Conservation (phyloP, 306 rosid species). For the Cucumis hystrix region DNA sequence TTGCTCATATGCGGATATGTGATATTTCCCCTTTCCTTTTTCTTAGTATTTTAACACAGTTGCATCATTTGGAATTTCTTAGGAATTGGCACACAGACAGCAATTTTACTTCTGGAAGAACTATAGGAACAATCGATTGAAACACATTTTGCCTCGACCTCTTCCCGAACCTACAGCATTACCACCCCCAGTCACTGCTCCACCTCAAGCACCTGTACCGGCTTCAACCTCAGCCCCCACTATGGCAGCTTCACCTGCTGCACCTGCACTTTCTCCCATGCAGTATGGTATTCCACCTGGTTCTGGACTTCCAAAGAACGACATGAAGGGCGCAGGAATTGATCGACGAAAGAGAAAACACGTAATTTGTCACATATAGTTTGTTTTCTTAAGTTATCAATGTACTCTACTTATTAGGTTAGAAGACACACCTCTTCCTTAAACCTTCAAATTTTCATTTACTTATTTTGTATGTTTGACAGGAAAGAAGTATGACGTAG, state of each 20-base stretch:
- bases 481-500: conserved; percentile 34
- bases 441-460: conserved; percentile 3
- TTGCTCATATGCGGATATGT: background rate
- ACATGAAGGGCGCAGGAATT: conserved; percentile 51
- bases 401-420: background rate
- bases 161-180: conserved; percentile 61
- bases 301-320: conserved; percentile 45
- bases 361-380: background rate
- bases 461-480: conserved; percentile 13
- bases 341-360: conserved; percentile 91
- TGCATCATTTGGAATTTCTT: background rate
- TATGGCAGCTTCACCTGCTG: conserved; percentile 32
- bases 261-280: conserved; percentile 60
- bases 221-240: conserved; percentile 30
- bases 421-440: background rate
- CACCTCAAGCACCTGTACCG: conserved; percentile 40
- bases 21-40: background rate
- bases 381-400: background rate
- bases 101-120: conserved; percentile 98
- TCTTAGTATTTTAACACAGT: background rate
- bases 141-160: conserved; percentile 77
- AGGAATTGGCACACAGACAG: conserved; percentile 94
- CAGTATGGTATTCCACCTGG: conserved; percentile 56
- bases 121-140: conserved; percentile 76
- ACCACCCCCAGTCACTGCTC: conserved; percentile 36